Base-by-base conservation (phyloP, 257 asterid genomes). In the Misopates orontium region DNA sequence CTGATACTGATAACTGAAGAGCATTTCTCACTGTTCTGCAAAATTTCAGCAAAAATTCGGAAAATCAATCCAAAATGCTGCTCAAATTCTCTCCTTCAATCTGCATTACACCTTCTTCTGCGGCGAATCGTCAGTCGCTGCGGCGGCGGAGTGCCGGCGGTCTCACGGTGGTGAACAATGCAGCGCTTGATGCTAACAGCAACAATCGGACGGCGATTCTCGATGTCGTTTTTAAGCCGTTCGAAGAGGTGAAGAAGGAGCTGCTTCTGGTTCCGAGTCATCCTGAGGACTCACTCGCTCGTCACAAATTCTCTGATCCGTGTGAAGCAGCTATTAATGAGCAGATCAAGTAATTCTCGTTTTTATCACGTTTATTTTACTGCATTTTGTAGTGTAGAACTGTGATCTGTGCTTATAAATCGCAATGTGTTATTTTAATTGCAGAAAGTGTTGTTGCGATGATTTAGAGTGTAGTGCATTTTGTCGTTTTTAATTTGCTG, bases 261-360 rank as follows among this genome's bases (percentile, higher is more conserved):
- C 78, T 78, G 55, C 41, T 64, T 23, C 83, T 78, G 50, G 81
- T 85, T 10, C 83, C 92, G 40, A 1, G 72, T 23, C 69, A 16
- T 47, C 80, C 86, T 22, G 78, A 81, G 1, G 80, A 21, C 60
- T 86, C 90, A 8, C 77, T 86, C 41, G 84, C 84, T 71, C 82
- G 90, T 28, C 86, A 86, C 5, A 74, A 75, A 28, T 86, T 23
- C 65, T n/a, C 81, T 8, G 75, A 80, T 58, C 49, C 51, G 0
- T 78, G 70, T 15, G 85, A 85, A 56, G 75, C 68, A 10, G 83
- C 87, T 51, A 67, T 85, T 62, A 83, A 85, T 62, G 84, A 80
- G 40, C 92, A 85, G 69, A 85, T 80, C 82, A 83, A 83, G 92
- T 85, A 9, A 10, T 55, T 42, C 62, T 51, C 36, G 0, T 18